Evolutionary conservation across 1,284 basidiomycete genomes (phyloP), one percentile per base, ranked within the genome.

Genomic region (Cryptococcus deneoformans): DNA sequence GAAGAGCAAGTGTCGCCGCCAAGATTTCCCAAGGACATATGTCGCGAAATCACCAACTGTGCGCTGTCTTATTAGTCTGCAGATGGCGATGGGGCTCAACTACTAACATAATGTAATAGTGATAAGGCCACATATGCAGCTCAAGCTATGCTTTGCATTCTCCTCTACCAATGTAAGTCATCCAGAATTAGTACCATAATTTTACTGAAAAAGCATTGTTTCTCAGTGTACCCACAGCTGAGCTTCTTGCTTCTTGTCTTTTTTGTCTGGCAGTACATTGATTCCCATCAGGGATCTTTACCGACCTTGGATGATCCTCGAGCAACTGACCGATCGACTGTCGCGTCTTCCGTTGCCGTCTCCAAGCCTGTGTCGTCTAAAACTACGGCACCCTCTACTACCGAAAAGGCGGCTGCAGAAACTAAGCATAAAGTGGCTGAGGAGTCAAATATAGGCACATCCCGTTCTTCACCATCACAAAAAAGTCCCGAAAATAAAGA

Each of bases 81-180:
- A 39, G 46, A 29, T 29, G 29, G 29, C 5, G 29, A 29, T 5
- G 29, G 5, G 46, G 14, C 6, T 8, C 34, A 14, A 16, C n/a
- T 44, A 46, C 48, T 56, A 54, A 60, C 12, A 7, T 39, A 40
- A 6, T 29, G 20, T 35, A 10, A 5, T 36, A 71, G 68, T 5
- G 59, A 65, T 47, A 68, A 67, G 54, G 68, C 69, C 1, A 66
- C 57, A 0, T 67, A 60, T 48, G 54, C 64, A 12, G 56, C 53
- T 16, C 69, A 71, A 57, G 65, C 55, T 10, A 12, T 69, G 36
- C 53, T 71, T 5, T 63, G 66, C 47, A 39, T 63, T 5, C 38
- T 71, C 42, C 45, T 69, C 1, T 69, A 65, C 46, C 54, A 62
- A 45, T 37, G 69, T 67, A 36, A 56, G 68, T 61, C 8, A 10